These are phyloP conservation scores for Spathaspora girioi DNA, from an alignment of 805 yeast genomes.

Conservation along the genomic window DNA sequence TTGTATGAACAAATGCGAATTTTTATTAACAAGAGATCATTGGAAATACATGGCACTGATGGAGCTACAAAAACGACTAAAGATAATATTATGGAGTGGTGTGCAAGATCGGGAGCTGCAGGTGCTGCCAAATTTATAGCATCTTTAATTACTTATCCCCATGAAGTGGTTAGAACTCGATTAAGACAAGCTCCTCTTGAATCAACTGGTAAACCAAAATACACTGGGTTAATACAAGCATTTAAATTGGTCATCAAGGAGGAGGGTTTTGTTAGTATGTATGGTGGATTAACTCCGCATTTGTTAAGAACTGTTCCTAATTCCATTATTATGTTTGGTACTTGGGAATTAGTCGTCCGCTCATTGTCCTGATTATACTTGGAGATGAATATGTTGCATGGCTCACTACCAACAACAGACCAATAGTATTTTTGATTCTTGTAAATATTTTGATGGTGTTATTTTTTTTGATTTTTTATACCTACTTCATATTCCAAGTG, in stretches of 20 bases:
- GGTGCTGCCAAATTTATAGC: constrained; percentile 95
- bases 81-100: constrained; percentile 82
- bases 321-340: constrained; percentile 97
- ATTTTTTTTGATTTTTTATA: background rate
- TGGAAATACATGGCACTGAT: constrained; percentile 28
- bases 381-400: too few relatives aligned
- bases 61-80: constrained; percentile 36
- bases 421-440: background rate
- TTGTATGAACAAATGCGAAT: constrained; percentile 91
- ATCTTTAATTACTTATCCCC: constrained; percentile 91
- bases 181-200: constrained; percentile 86
- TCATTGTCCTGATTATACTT: constrained; percentile 17
- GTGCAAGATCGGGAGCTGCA: constrained; percentile 95
- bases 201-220: constrained; percentile 76
- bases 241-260: constrained; percentile 82
- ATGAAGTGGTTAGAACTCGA: constrained; percentile 94
- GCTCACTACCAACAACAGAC: background rate
- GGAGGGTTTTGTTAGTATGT: constrained; percentile 90
- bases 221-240: constrained; percentile 85
- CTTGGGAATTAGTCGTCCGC: constrained; percentile 78
- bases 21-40: constrained; percentile 52
- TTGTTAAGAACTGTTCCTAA: constrained; percentile 95
- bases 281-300: constrained; percentile 98
- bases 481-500: background rate
- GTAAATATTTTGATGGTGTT: constrained; percentile 1